Base-by-base conservation (phyloP, 495 filamentous ascomycete genomes). In the Podospora fimiseda region DNA sequence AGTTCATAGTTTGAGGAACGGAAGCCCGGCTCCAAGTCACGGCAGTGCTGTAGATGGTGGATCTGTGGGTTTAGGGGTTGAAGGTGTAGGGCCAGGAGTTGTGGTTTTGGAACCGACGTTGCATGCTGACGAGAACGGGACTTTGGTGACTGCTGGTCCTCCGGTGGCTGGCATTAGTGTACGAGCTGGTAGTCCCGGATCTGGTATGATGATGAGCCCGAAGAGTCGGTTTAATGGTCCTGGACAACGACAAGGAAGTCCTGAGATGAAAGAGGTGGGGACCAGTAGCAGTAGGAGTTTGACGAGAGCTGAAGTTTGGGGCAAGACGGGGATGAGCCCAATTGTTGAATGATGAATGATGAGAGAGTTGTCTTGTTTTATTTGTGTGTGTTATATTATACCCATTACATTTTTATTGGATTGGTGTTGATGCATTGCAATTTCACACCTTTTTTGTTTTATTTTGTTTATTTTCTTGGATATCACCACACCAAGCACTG, bases 1-100 rank as follows among this genome's bases (percentile, higher is more conserved):
- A 1, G 59, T 61, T 1, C 66, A 69, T 14, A 65, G 64, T 24
- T 62, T 68, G 61, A 69, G 66, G 8, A 60, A 42, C 2, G 49
- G 49, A 2, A 51, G 49, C 27, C 30, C 44, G 16, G 48, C 48
- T 19, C 23, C 19, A 18, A 50, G 48, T 21, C 20, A 40, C 5
- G 27, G 20, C 16, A 50, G 48, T n/a, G 46, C 27, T 20, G 46
- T 15, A 3, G 46, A 27, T 13, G 7, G 16, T 38, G 30, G 46
- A 16, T n/a, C 18, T 38, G 37, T 9, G 23, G 48, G 15, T 9
- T 7, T 14, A 22, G 44, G 23, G 16, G 6, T 14, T 14, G 4
- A n/a, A 47, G 16, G 19, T 22, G 3, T 20, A 47, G 5, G 44
- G 38, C 3, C 61, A 55, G 30, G 60, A 63, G 24, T 59, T 62